Percentiles rank a stretch among this genome's conserved stretches.
These are phyloP conservation scores for Pseudogymnoascus sp. DNA, from an alignment of 2,329 filamentous ascomycete species.

Conservation along the genomic window DNA sequence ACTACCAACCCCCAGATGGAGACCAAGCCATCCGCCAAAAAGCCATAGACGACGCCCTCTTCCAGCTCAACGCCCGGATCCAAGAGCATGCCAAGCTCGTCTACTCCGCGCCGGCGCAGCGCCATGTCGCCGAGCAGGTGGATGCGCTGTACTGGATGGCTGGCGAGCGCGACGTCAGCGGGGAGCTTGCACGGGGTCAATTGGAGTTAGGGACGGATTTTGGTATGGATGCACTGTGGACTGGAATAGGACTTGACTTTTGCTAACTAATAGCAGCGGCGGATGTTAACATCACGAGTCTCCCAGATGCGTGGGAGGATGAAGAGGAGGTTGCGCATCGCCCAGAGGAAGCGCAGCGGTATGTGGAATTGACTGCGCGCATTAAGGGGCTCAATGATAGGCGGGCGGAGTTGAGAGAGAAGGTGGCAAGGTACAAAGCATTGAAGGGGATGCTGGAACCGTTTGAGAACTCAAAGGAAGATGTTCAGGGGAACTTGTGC, in stretches of 20 bases:
- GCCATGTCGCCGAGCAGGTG: conserved; percentile 67
- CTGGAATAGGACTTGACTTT: not conserved
- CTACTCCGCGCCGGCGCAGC: conserved; percentile 60
- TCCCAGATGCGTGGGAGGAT: conserved; percentile 25
- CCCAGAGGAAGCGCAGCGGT: conserved; percentile 44
- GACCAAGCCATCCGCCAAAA: conserved; percentile 34
- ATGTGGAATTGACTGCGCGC: conserved; percentile 41
- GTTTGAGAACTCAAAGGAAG: conserved; percentile 36
- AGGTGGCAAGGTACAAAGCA: conserved; percentile 40
- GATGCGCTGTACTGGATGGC: conserved; percentile 54
- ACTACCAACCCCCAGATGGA: conserved; percentile 32
- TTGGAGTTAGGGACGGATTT: conserved; percentile 30
- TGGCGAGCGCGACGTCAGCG: conserved; percentile 30
- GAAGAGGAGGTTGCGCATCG: conserved; percentile 36
- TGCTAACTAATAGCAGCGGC: conserved; percentile 14
- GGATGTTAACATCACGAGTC: conserved; percentile 22
- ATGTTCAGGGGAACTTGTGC: conserved; percentile 59
- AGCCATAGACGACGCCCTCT: conserved; percentile 49
- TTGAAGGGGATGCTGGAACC: conserved; percentile 47
- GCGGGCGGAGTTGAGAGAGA: conserved; percentile 33
- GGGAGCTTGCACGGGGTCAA: conserved; percentile 32
- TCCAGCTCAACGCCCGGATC: conserved; percentile 53
- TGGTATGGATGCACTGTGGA: conserved; percentile 24
- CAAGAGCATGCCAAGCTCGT: conserved; percentile 58
- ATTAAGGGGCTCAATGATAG: conserved; percentile 44